Evolutionary conservation across 2,329 filamentous ascomycete genomes (phyloP).

Genomic region (Colletotrichum incanum): DNA sequence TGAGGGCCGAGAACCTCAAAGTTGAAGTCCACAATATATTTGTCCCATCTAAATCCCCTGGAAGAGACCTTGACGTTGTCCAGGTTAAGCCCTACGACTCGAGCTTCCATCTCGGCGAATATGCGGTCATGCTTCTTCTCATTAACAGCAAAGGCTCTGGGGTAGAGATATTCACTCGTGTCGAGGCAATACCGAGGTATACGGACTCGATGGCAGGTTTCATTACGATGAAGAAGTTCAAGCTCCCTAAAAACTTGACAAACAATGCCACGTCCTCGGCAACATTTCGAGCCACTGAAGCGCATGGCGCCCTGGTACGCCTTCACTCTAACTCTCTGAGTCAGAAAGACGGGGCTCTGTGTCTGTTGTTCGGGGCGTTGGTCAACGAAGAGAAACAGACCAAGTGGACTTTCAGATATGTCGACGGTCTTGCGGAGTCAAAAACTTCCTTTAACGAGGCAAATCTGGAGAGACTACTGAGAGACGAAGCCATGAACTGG

Average conservation of each 20-base stretch:
- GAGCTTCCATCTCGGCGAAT: slow-evolving; percentile 19
- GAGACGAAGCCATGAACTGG: slow-evolving; percentile 4
- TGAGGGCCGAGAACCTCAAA: not conserved
- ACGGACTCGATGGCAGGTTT: slow-evolving; percentile 25
- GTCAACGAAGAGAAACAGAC: not conserved
- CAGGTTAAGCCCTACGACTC: not conserved
- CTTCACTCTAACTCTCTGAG: not conserved
- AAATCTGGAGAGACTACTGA: slow-evolving; percentile 9
- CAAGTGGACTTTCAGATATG: slow-evolving; percentile 18
- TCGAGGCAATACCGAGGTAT: slow-evolving; percentile 29
- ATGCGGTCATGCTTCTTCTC: slow-evolving; percentile 28
- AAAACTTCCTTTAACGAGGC: not conserved
- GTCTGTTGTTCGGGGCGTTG: slow-evolving; percentile 9
- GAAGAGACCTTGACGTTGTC: not conserved
- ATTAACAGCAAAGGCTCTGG: slow-evolving; percentile 5
- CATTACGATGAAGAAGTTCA: slow-evolving; percentile 20
- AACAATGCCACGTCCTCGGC: not conserved
- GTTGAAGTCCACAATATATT: slow-evolving; percentile 18
- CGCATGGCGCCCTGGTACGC: slow-evolving; percentile 13
- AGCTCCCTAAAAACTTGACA: not conserved
- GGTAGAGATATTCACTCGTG: not conserved
- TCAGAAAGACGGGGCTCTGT: not conserved
- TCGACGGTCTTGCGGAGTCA: not conserved
- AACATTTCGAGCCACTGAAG: not conserved
- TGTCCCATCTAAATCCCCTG: slow-evolving; percentile 24